Base-by-base conservation (phyloP, 768 basidiomycete species). In the Pleurotus giganteus region DNA sequence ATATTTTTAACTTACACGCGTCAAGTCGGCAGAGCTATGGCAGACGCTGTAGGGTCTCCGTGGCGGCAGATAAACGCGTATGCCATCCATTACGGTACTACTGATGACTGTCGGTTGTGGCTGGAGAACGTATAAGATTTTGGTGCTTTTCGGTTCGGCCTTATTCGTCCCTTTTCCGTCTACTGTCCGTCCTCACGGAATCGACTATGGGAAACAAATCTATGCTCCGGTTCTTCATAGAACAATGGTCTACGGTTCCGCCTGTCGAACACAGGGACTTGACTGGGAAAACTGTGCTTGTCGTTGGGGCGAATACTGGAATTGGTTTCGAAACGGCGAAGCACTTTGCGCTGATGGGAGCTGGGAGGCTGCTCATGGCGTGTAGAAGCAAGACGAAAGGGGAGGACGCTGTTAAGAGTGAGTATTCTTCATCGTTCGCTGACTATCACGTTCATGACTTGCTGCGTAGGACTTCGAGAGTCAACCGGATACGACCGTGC, bases 301-400 rank as follows among this genome's bases (percentile, higher is more conserved):
- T 53, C 24, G 17, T 27, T 29, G 52, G 52, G 5, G 78, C 81
- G 1, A 85, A 85, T 58, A 69, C 69, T 23, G 84, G 81, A 1
- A 54, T 81, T 4, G 80, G 80, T 0, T 71, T 77, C 37, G 78
- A 80, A 57, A 71, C 76, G 0, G 65, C 73, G 9, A 76, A 73
- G 55, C 74, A 79, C 51, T 75, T 80, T 37, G 77, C 77, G 0
- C 44, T 56, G 2, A 76, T 80, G 78, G 71, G 71, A 32, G 68
- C 78, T 19, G 70, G 47, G 1, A 66, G 64, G 44, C 61, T 79
- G 3, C 69, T 80, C 21, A 23, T 80, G 13, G 74, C 65, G 2
- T 78, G 74, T 55, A 61, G 76, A 12, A 72, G 57, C 45, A 43
- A 69, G 37, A 56, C 60, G 15, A 73, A 69, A 51, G 76, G 74